Evolutionary conservation across 352 stramenopile genomes (phyloP).

Genomic region (Aphanomyces astaci): DNA sequence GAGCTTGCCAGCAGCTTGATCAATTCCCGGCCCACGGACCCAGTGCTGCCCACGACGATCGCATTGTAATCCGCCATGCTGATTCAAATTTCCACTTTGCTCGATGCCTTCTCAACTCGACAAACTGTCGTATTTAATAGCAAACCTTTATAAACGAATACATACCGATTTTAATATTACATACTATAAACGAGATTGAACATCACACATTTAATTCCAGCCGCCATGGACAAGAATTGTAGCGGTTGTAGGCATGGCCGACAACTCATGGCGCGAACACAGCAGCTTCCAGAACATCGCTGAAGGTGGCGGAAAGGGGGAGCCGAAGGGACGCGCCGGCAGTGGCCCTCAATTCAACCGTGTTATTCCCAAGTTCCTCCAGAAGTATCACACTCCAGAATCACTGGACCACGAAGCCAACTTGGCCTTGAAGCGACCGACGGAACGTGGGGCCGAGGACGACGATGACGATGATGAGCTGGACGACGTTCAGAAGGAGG

Average conservation of each 20-base stretch:
- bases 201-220: no score
- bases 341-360: constrained; percentile 60
- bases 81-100: not conserved
- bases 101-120: no score
- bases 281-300: constrained; percentile 57
- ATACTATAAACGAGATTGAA: no score
- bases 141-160: constrained; percentile 8
- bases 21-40: constrained; percentile 61
- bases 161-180: no score
- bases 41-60: constrained; percentile 66
- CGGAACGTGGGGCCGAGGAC: constrained; percentile 35
- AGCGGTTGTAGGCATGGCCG: no score
- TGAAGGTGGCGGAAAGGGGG: constrained; percentile 22
- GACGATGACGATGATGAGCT: constrained; percentile 57
- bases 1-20: constrained; percentile 57
- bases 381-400: constrained; percentile 57
- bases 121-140: no score
- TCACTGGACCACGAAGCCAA: constrained; percentile 52
- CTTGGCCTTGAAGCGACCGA: constrained; percentile 40
- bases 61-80: constrained; percentile 21
- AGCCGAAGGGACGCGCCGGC: constrained; percentile 30
- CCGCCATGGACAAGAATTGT: no score
- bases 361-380: constrained; percentile 78
- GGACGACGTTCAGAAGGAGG: constrained; percentile 73
- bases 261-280: constrained; percentile 64